These are phyloP conservation scores for Melanogaster broomeanus DNA, from an alignment of 768 basidiomycete species.

Conservation along the genomic window DNA sequence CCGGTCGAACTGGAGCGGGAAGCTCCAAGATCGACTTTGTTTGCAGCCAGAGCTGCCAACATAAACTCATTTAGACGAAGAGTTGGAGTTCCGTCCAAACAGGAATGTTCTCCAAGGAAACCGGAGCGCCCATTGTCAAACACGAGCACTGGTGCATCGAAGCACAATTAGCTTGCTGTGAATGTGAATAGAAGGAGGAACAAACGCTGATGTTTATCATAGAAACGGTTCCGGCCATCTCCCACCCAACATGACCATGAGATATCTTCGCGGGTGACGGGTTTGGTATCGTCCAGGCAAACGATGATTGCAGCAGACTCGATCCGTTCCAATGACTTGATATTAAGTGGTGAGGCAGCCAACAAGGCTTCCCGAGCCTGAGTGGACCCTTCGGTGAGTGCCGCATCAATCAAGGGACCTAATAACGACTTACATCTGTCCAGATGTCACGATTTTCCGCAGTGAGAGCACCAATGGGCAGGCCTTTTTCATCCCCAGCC, in stretches of 20 bases:
- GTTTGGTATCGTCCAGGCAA: conserved; percentile 80
- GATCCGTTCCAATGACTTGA: conserved; percentile 68
- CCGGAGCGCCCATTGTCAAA: conserved; percentile 94
- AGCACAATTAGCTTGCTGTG: conserved; percentile 4
- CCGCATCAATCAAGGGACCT: background rate
- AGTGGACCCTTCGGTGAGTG: background rate
- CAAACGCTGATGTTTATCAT: conserved; percentile 94
- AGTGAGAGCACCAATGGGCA: conserved; percentile 80
- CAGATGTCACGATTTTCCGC: conserved; percentile 89
- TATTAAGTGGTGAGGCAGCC: conserved; percentile 65
- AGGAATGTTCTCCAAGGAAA: conserved; percentile 87
- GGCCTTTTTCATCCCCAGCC: conserved; percentile 49
- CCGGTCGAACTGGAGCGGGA: conserved; percentile 36
- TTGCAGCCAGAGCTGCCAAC: conserved; percentile 68
- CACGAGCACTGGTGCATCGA: conserved; percentile 70
- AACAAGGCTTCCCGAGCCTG: conserved; percentile 65
- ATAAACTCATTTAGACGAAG: conserved; percentile 94
- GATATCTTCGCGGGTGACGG: conserved; percentile 78
- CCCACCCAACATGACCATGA: conserved; percentile 89
- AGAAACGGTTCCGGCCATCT: conserved; percentile 89
- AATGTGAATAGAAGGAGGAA: conserved; percentile 9
- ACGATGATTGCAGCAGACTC: conserved; percentile 90
- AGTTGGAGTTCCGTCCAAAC: conserved; percentile 95
- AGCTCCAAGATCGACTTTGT: conserved; percentile 77
- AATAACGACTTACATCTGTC: conserved; percentile 73